These are phyloP conservation scores for Acaromyces ingoldii DNA, from an alignment of 1,284 basidiomycete genomes.

Conservation along the genomic window DNA sequence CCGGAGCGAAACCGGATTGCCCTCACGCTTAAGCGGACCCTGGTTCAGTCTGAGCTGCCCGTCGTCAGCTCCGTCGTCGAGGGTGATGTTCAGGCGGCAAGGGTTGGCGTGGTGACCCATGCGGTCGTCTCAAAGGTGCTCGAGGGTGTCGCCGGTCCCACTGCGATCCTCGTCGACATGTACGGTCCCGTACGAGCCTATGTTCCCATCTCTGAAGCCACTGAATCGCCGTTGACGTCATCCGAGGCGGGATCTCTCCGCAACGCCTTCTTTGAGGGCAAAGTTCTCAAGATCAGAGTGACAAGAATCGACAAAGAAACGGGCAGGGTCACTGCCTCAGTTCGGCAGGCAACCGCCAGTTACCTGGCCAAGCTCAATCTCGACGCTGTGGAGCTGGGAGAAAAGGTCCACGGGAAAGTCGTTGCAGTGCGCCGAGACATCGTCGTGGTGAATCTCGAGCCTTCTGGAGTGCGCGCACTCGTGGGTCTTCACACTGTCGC, in stretches of 20 bases:
- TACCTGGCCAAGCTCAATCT: slow-evolving; percentile 44
- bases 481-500: slow-evolving; percentile 81
- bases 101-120: slow-evolving; percentile 69
- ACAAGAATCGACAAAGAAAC: slow-evolving; percentile 65
- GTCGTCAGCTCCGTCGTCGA: slow-evolving; percentile 62
- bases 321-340: slow-evolving; percentile 72
- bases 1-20: slow-evolving; percentile 73
- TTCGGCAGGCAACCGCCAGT: slow-evolving; percentile 65
- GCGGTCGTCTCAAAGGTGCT: slow-evolving; percentile 64
- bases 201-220: slow-evolving; percentile 56
- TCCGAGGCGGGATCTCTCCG: slow-evolving; percentile 45
- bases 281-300: slow-evolving; percentile 79
- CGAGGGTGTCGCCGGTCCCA: slow-evolving; percentile 15
- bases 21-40: slow-evolving; percentile 85
- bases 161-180: slow-evolving; percentile 39
- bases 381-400: slow-evolving; percentile 39
- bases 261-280: slow-evolving; percentile 63
- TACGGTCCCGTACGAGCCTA: slow-evolving; percentile 83
- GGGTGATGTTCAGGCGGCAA: slow-evolving; percentile 65
- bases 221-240: slow-evolving; percentile 56
- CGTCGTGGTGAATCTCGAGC: slow-evolving; percentile 41
- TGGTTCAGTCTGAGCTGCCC: slow-evolving; percentile 69
- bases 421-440: slow-evolving; percentile 44
- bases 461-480: slow-evolving; percentile 68
- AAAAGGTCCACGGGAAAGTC: slow-evolving; percentile 41